Base-by-base conservation (phyloP, 495 filamentous ascomycete species). In the Choiromyces venosus region DNA sequence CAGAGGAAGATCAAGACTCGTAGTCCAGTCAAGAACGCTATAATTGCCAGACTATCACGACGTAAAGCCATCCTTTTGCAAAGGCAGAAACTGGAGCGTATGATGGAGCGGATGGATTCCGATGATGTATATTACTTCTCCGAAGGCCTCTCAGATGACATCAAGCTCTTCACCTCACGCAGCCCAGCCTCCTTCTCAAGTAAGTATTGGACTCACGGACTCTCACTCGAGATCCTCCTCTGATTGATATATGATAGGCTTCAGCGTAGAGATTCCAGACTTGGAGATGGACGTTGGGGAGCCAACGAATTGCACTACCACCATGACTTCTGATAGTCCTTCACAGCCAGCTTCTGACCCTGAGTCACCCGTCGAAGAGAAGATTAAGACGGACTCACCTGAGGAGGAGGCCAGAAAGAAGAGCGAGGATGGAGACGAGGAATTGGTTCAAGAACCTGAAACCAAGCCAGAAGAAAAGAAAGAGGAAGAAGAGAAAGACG, bases 211-310 rank as follows among this genome's bases (percentile, higher is more conserved):
- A 21, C 36, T 40, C 76, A 78, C 66, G 67, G 46, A 56, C 33
- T 70, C 61, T 77, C 70, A 78, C 74, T 77, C 74, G 75, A n/a
- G 14, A 29, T 67, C 35, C 66, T n/a, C 66, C 66, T 67, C 36
- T 37, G 38, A 37, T 40, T 67, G 66, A 29, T 67, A 10, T 29
- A 67, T 67, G 36, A 52, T 52, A 77, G 75, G 74, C 67, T 70
- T 78, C 33, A 78, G 46, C 38, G 71, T 78, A 25, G 76, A 78
- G 35, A 78, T 78, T 37, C 69, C 70, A n/a, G 75, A 71, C 35
- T 52, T 78, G 67, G 71, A 78, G 70, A 78, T 78, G 74, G 76
- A 78, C 56, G 73, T 77, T 78, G 76, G 74, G 40, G 75, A 73
- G 67, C 65, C 46, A 68, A 67, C 76, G 40, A 70, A 68, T 73